Evolutionary conservation across 495 filamentous ascomycete genomes (phyloP), one percentile per base, ranked within the genome.

Genomic region (Wilcoxina mikolae): DNA sequence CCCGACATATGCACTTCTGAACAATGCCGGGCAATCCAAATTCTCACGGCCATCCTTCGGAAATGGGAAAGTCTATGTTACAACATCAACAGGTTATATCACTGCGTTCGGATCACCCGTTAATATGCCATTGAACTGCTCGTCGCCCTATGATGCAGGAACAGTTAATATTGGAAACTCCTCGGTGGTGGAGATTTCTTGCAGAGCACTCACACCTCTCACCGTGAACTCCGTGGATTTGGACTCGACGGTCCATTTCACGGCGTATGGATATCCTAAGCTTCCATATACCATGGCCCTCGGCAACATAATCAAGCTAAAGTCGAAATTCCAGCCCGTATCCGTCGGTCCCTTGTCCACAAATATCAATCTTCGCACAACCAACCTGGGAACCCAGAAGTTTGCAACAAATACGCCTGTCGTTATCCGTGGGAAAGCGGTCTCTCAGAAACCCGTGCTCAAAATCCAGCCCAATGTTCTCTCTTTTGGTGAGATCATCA

Each of bases 1-100:
- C 26, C 68, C 60, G 3, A 59, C 65, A 4, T 58, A 71, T n/a
- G 67, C 64, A 0, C 46, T 60, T 3, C 68, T 72, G 55, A 68
- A 67, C 35, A 61, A 70, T 38, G 49, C 57, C 9, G 68, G 65
- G 1, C 63, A 69, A 12, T 65, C 62, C 12, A 71, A 71, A 28
- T 71, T 71, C 55, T 68, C 65, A 0, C 57, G 69, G 18, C 69
- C 69, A 22, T 65, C 61, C 0, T 71, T 71, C 22, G 69, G 69
- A 4, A 59, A 71, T 49, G 69, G 69, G 4, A 56, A 60, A 4
- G 57, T 64, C 12, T 71, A 71, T 51, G 47, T 70, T 12, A 67
- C 62, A 2, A 61, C 60, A 0, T 56, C 41, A 3, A 61, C 58
- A 0, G 69, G 69, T 22, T 64, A 55, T 33, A 57, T 73, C 44